These are phyloP conservation scores for Kodamaea leandrae DNA, from an alignment of 805 yeast genomes.

Conservation along the genomic window DNA sequence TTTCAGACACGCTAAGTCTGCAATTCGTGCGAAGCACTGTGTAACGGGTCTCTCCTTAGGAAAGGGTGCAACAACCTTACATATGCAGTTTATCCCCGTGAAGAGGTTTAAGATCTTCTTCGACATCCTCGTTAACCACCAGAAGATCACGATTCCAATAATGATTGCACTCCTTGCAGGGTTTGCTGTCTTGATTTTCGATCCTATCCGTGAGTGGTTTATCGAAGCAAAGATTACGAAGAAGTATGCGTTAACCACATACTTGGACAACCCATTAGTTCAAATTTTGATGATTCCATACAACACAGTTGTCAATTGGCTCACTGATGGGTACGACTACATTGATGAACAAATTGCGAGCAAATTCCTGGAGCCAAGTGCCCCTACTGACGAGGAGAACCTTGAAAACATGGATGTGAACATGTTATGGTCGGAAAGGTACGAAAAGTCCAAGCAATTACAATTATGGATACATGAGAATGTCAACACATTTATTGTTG, in stretches of 20 bases:
- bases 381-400: constrained; percentile 30
- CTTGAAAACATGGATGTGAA: constrained; percentile 11
- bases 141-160: constrained; percentile 78
- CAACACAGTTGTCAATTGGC: constrained; percentile 22
- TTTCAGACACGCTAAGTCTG: constrained; percentile 59
- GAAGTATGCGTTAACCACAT: constrained; percentile 50
- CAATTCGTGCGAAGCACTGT: constrained; percentile 88
- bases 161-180: constrained; percentile 77
- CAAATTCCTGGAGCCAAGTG: constrained; percentile 13
- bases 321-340: constrained; percentile 34
- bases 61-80: constrained; percentile 54
- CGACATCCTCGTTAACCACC: constrained; percentile 67
- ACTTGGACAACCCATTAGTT: constrained; percentile 34
- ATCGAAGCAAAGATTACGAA: constrained; percentile 71
- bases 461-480: constrained; percentile 83
- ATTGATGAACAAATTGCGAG: constrained; percentile 28
- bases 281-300: constrained; percentile 29
- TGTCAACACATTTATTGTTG: constrained; percentile 83
- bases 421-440: constrained; percentile 68
- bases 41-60: constrained; percentile 72
- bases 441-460: constrained; percentile 64
- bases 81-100: constrained; percentile 68
- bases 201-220: constrained; percentile 84
- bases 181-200: constrained; percentile 81
- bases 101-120: constrained; percentile 50